Percentiles rank a stretch among this genome's conserved stretches.
phyloP scores from a whole-genome alignment of 768 basidiomycete genomes.

The Calocera viscosa region DNA sequence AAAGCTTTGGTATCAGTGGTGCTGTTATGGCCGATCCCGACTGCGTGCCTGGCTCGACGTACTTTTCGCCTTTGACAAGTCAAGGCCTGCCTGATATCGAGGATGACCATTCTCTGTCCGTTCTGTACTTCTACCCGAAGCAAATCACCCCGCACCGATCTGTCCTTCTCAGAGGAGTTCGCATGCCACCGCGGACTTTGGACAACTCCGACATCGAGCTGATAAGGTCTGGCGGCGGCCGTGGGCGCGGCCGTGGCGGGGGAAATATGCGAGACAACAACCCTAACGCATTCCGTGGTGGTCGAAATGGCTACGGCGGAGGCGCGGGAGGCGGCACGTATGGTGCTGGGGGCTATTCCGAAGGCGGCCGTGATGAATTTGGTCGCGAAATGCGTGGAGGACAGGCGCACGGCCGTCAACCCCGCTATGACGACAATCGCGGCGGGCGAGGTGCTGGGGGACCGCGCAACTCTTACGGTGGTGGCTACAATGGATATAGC shows the following conservation, averaged over 20 bases:
- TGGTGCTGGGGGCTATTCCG: slow-evolving; percentile 1
- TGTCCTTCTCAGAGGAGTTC: slow-evolving; percentile 61
- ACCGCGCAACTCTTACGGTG: slow-evolving; percentile 29
- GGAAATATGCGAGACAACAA: slow-evolving; percentile 11
- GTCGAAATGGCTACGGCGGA: slow-evolving; percentile 9
- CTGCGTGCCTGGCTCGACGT: slow-evolving; percentile 85
- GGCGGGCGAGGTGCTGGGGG: slow-evolving; percentile 10
- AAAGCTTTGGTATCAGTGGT: slow-evolving; percentile 72
- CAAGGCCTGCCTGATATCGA: slow-evolving; percentile 62
- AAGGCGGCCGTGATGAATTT: background rate
- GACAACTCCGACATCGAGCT: slow-evolving; percentile 58
- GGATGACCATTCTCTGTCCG: slow-evolving; percentile 79
- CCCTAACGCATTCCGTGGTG: slow-evolving; percentile 5
- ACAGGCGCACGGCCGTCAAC: slow-evolving; percentile 8
- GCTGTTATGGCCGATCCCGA: slow-evolving; percentile 69
- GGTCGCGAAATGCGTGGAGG: slow-evolving; percentile 3
- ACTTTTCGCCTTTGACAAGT: slow-evolving; percentile 55
- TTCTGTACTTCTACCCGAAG: slow-evolving; percentile 76
- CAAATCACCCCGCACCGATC: slow-evolving; percentile 79
- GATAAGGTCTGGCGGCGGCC: slow-evolving; percentile 35
- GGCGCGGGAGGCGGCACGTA: slow-evolving; percentile 8
- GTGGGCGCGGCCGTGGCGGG: slow-evolving; percentile 26
- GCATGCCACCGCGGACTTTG: slow-evolving; percentile 46
- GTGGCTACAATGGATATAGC: slow-evolving; percentile 25
- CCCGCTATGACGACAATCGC: slow-evolving; percentile 15